Percentiles rank a stretch among this genome's conserved stretches.
Conservation (phyloP, 2,329 filamentous ascomycete genomes). For the Lachnellula hyalina region DNA sequence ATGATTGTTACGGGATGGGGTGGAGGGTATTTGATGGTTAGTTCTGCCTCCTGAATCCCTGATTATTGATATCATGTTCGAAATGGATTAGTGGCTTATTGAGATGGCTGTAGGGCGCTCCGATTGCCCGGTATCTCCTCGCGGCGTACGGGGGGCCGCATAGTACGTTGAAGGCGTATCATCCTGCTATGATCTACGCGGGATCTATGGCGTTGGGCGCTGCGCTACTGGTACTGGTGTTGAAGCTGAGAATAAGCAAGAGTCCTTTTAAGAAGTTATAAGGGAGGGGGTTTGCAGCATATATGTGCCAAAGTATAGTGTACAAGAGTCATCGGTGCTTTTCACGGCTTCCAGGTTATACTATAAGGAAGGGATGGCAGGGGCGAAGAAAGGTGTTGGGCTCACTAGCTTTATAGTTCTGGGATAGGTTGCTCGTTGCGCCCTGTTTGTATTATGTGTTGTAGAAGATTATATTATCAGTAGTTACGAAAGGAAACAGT, state of each 20-base stretch:
- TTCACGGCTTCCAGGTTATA: too few species aligned
- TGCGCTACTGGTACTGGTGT: slow-evolving; percentile 37
- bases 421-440: too few species aligned
- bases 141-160: slow-evolving; percentile 48
- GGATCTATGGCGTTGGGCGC: slow-evolving; percentile 46
- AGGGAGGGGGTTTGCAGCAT: background rate
- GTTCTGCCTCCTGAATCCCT: slow-evolving; percentile 15
- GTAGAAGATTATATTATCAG: too few species aligned
- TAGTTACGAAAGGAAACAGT: too few species aligned
- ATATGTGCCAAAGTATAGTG: background rate
- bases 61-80: background rate
- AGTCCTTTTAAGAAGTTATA: slow-evolving; percentile 35
- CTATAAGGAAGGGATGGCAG: too few species aligned
- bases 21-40: slow-evolving; percentile 54
- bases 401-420: too few species aligned
- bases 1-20: slow-evolving; percentile 59
- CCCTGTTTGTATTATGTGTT: too few species aligned
- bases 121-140: slow-evolving; percentile 56
- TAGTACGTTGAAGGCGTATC: slow-evolving; percentile 46
- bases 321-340: background rate
- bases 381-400: too few species aligned
- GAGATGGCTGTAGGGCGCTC: slow-evolving; percentile 38
- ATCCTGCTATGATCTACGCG: slow-evolving; percentile 58
- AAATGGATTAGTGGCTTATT: background rate
- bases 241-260: slow-evolving; percentile 40